Conservation (phyloP, 306 rosid genomes). For the Dalbergia cultrata region DNA sequence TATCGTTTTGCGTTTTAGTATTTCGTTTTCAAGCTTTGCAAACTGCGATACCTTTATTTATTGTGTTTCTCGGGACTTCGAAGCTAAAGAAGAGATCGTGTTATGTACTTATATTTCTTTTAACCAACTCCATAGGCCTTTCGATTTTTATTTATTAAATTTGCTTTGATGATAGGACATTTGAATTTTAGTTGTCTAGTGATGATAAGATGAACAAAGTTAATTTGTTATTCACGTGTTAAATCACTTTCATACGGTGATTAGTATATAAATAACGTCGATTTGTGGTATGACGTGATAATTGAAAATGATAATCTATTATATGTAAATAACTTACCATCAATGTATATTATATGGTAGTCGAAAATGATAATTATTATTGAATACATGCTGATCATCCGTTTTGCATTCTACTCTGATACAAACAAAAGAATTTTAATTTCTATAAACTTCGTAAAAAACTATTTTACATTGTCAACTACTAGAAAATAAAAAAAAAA, state of each 20-base stretch:
- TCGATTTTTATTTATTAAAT: neutral
- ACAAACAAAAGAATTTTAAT: no score
- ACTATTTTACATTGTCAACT: no score
- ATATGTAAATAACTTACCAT: neutral
- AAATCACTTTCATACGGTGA: neutral
- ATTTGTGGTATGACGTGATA: neutral
- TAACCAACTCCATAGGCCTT: neutral
- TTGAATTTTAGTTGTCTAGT: conserved; percentile 4
- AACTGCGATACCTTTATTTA: neutral
- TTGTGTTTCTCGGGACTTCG: neutral
- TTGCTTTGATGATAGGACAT: neutral
- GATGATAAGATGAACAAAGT: neutral
- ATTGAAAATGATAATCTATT: neutral
- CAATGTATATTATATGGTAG: neutral
- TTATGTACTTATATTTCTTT: neutral
- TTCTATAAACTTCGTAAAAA: no score
- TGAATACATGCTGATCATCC: neutral
- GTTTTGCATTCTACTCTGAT: neutral
- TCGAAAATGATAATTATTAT: no score
- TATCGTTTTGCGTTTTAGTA: neutral
- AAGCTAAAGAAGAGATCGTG: neutral
- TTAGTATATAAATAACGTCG: neutral
- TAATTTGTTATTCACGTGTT: neutral
- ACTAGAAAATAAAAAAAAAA: no score
- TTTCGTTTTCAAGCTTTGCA: neutral